Evolutionary conservation across 169 alveolate species (phyloP), one percentile per base, ranked within the genome.

Genomic region (Pseudocohnilembus persalinus): DNA sequence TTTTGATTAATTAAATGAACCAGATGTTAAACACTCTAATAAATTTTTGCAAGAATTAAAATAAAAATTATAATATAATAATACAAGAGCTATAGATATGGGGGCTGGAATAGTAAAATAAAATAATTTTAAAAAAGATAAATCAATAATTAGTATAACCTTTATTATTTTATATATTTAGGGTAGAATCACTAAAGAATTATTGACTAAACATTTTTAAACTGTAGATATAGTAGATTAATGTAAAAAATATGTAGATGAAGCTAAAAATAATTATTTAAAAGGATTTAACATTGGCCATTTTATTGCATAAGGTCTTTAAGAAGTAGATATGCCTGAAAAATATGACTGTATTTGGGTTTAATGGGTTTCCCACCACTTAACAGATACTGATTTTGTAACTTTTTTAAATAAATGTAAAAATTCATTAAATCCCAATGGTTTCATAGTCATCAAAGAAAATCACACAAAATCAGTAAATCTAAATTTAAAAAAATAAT

Each of bases 301-400:
- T 26, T 86, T 74, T 75, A 79, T 79, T 74, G 73, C 75, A 11
- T 30, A 63, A 29, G 90, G 90, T 29, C 80, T 86, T 31, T 72
- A 86, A 75, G 73, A 74, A 35, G 80, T 86, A 64, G 64, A 86
- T 4, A 80, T 81, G 31, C 20, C 79, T 31, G n/a, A 86, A 64
- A 35, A 81, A 72, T 86, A 86, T 76, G 90, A 86, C 75, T 79
- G 86, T 31, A 86, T 86, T 63, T 86, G 90, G 90, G 33, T 86
- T 20, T 75, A 86, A 86, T 86, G 90, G 90, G 90, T 86, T 31
- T 83, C 87, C 1, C 80, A 83, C 64, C 77, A 86, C 68, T 31
- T 86, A 29, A 86, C 83, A 49, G 90, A 86, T 75, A 83, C 80
- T 65, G 90, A 86, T 81, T 68, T 80, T 29, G 63, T 86, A 25